Evolutionary conservation across 2,329 filamentous ascomycete genomes (phyloP).

Genomic region (Aquanectria penicillioides): DNA sequence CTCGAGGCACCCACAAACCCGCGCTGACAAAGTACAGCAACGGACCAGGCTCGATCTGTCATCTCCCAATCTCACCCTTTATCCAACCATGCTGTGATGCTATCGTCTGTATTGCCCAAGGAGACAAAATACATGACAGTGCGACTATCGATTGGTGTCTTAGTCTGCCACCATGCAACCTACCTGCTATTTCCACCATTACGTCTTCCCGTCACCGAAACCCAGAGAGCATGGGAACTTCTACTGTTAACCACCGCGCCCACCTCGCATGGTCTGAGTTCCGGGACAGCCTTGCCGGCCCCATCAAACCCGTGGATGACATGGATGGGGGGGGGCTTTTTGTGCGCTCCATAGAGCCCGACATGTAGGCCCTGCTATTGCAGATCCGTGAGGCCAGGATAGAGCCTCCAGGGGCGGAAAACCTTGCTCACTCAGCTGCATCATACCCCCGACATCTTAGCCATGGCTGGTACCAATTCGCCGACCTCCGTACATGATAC

Average conservation of each 20-base stretch:
- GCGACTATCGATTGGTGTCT: constrained; percentile 9
- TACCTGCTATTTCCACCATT: constrained; percentile 13
- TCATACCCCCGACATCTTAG: constrained; percentile 23
- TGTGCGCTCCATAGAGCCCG: constrained; percentile 31
- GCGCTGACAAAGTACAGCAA: background rate
- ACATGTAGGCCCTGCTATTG: constrained; percentile 35
- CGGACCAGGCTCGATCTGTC: background rate
- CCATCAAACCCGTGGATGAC: constrained; percentile 20
- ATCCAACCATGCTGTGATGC: constrained; percentile 6
- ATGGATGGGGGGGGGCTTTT: constrained; percentile 34
- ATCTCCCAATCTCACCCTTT: background rate
- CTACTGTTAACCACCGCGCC: background rate
- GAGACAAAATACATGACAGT: constrained; percentile 13
- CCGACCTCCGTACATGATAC: constrained; percentile 38
- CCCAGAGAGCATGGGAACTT: background rate
- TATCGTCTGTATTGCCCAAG: background rate
- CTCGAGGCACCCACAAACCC: constrained; percentile 1
- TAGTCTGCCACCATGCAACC: background rate
- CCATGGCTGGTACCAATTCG: constrained; percentile 24
- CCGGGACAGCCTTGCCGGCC: constrained; percentile 26
- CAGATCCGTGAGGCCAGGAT: constrained; percentile 32
- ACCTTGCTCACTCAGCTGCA: constrained; percentile 31
- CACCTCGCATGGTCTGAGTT: constrained; percentile 26
- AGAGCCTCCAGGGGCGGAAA: constrained; percentile 29
- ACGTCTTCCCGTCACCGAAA: background rate